Percentiles rank a stretch among this genome's conserved stretches.
phyloP scores from a whole-genome alignment of 73 alveolate species.

The Stentor roeselii region DNA sequence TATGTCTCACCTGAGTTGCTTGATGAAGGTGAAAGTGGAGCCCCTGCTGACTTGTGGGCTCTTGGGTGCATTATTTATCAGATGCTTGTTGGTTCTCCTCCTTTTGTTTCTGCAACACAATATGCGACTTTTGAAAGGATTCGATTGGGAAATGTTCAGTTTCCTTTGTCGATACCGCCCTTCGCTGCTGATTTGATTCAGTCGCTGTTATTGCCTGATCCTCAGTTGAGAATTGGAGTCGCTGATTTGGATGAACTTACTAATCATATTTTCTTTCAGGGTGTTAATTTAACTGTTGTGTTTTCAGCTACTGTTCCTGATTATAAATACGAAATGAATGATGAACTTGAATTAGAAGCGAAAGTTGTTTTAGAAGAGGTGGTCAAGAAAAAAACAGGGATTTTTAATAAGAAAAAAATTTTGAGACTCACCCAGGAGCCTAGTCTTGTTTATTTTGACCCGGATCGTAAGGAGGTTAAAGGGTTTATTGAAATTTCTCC shows the following conservation, averaged over 20 bases:
- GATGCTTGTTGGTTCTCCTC: slow-evolving; percentile 56
- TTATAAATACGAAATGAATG: background rate
- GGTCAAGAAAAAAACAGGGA: slow-evolving; percentile 13
- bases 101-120: slow-evolving; percentile 48
- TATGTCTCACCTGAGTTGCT: slow-evolving; percentile 77
- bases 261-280: background rate
- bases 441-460: slow-evolving; percentile 33
- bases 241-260: slow-evolving; percentile 12
- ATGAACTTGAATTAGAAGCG: background rate
- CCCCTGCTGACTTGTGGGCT: slow-evolving; percentile 73
- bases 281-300: background rate
- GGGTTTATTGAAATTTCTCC: slow-evolving; percentile 33
- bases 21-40: slow-evolving; percentile 41
- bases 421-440: slow-evolving; percentile 46
- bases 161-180: slow-evolving; percentile 24
- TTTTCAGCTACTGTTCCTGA: background rate
- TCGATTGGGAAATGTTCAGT: slow-evolving; percentile 25
- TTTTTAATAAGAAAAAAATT: slow-evolving; percentile 23
- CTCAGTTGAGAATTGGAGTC: slow-evolving; percentile 34
- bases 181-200: slow-evolving; percentile 37
- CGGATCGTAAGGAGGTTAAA: slow-evolving; percentile 6
- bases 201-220: slow-evolving; percentile 23
- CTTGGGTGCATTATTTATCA: slow-evolving; percentile 57
- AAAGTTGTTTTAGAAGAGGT: slow-evolving; percentile 8
- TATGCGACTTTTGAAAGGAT: slow-evolving; percentile 46